Evolutionary conservation across 139 green algal species (phyloP).

Genomic region (Trebouxia sp.): DNA sequence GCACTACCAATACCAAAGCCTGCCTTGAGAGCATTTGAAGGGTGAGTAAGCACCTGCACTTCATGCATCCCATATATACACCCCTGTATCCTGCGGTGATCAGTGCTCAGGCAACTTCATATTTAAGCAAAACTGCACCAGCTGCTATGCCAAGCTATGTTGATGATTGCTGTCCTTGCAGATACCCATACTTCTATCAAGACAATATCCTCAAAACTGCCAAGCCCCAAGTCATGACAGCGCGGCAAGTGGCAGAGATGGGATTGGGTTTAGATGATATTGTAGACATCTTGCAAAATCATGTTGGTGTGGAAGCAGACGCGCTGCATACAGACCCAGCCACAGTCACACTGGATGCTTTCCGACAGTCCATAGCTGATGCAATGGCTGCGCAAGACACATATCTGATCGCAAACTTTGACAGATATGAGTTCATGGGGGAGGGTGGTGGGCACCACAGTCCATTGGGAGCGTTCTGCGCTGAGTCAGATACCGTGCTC

Average conservation of each 20-base stretch:
- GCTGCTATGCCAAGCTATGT: too few relatives aligned
- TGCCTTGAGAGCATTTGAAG: not conserved
- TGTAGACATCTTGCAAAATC: not conserved
- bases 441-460: conserved; percentile 16
- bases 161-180: too few relatives aligned
- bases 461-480: not conserved
- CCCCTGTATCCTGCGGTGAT: too few relatives aligned
- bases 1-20: conserved; percentile 1
- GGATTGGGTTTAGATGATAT: conserved; percentile 6
- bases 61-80: too few relatives aligned
- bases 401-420: conserved; percentile 18
- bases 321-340: not conserved
- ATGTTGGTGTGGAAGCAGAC: not conserved
- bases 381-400: not conserved
- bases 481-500: conserved; percentile 4
- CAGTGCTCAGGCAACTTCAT: too few relatives aligned
- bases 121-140: too few relatives aligned
- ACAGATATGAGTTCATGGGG: conserved; percentile 5
- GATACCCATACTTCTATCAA: conserved; percentile 14
- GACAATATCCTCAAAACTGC: conserved; percentile 16
- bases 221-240: conserved; percentile 5
- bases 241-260: not conserved
- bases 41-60: not conserved
- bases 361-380: not conserved
- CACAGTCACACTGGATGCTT: not conserved